Evolutionary conservation across 2,329 filamentous ascomycete genomes (phyloP).

Genomic region (Talaromyces piceae): DNA sequence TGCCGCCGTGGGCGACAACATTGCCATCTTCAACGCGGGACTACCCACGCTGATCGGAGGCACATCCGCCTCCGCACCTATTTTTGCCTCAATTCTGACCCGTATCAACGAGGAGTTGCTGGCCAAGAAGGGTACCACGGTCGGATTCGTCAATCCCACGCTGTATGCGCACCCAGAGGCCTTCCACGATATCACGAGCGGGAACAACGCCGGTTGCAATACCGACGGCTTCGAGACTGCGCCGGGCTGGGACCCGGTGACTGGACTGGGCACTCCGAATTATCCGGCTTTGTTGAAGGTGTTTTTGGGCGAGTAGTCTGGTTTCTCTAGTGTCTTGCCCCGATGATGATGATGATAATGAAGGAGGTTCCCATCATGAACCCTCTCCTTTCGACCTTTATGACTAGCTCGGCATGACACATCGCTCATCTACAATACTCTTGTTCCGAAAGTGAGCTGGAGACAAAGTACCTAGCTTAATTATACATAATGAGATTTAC

Average conservation of each 20-base stretch:
- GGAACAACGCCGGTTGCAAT: constrained; percentile 24
- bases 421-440: no score
- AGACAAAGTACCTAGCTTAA: no score
- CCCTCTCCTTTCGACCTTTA: no score
- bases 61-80: constrained; percentile 46
- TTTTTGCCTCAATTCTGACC: constrained; percentile 52
- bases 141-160: constrained; percentile 57
- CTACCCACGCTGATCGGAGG: constrained; percentile 20
- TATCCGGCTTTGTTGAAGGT: constrained; percentile 26
- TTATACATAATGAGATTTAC: no score
- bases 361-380: not conserved
- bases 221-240: constrained; percentile 21
- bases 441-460: no score
- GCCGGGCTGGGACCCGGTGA: constrained; percentile 25
- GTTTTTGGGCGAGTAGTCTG: constrained; percentile 20
- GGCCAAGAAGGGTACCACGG: constrained; percentile 38
- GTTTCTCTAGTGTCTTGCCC: not conserved
- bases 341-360: not conserved
- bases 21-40: constrained; percentile 23
- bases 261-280: constrained; percentile 26
- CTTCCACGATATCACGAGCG: constrained; percentile 26
- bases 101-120: constrained; percentile 57
- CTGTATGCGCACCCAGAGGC: constrained; percentile 40
- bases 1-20: constrained; percentile 43
- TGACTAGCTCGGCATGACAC: no score